Evolutionary conservation across 2,329 filamentous ascomycete species (phyloP), one percentile per base, ranked within the genome.

Genomic region (Endocalyx cinctus): DNA sequence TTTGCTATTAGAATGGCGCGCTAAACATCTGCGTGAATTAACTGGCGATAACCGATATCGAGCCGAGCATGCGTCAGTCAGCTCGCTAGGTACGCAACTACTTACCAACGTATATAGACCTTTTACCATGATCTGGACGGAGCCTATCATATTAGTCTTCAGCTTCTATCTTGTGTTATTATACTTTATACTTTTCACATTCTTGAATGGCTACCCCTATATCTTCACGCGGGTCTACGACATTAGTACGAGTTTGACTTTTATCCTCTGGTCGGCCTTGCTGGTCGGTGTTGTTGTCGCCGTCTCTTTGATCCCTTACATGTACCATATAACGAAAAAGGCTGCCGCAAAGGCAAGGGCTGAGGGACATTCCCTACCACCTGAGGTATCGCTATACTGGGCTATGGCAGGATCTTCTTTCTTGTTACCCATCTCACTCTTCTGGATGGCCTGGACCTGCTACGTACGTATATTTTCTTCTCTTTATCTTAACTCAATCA

Each of bases 131-230:
- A 51, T 60, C 17, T 52, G 52, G 32, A 39, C 48, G 25, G 57
- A 57, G 14, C 59, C 61, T 1, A 60, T 64, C 27, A 50, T 63
- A 27, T 34, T 60, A 6, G 48, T 69, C 11, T 51, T 72, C 16
- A 58, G 62, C 0, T 42, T 72, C 3, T 74, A 74, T 37, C 56
- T 73, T 28, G 59, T 63, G 0, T 54, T 73, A 8, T 51, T 69
- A 5, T 75, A 74, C 44, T 64, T 69, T 25, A 57, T 70, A 2
- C 51, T 73, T 3, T 74, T 72, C 43, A 64, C 67, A 3, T 65
- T 72, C 38, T 58, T 73, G 20, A 60, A 66, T 13, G 68, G 69
- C 10, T 70, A 67, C 41, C 52, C 60, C 4, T 63, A 57, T 35
- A 66, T 74, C 35, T 74, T 68, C 37, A 52, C 46, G 2, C 30